phyloP scores from a whole-genome alignment of 164 flowering plant genomes.

The Aristolochia fimbriata region DNA sequence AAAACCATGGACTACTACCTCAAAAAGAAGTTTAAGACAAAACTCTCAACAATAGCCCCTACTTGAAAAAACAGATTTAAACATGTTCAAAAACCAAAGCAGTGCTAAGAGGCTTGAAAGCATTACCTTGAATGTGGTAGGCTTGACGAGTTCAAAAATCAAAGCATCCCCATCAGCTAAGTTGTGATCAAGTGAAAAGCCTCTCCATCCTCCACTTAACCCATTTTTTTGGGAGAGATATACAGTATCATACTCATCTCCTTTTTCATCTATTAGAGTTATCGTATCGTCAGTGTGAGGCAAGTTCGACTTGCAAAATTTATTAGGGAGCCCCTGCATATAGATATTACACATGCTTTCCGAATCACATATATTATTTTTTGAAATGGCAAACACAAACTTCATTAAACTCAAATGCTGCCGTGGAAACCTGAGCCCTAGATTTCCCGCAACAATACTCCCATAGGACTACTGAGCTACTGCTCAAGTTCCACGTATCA shows the following conservation, averaged over 20 bases:
- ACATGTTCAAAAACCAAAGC: not conserved
- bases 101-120: not conserved
- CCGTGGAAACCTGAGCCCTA: too few species aligned
- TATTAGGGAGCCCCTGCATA: conserved; percentile 46
- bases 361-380: not conserved
- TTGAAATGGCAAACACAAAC: too few species aligned
- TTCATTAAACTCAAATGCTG: too few species aligned
- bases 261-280: conserved; percentile 19
- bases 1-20: too few species aligned
- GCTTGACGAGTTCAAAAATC: conserved; percentile 50
- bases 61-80: too few species aligned
- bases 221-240: conserved; percentile 53
- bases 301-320: conserved; percentile 32
- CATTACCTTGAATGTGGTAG: conserved; percentile 54
- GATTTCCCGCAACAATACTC: too few species aligned
- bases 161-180: conserved; percentile 76
- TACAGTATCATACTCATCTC: conserved; percentile 22
- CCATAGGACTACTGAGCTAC: too few species aligned
- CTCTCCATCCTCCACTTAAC: conserved; percentile 79
- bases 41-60: too few species aligned
- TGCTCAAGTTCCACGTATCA: too few species aligned
- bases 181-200: conserved; percentile 55
- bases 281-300: conserved; percentile 19
- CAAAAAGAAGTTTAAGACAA: too few species aligned
- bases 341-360: not conserved